Evolutionary conservation across 148 eudicot species (phyloP), one percentile per base, ranked within the genome.

Genomic region (Chenopodium berlandieri): DNA sequence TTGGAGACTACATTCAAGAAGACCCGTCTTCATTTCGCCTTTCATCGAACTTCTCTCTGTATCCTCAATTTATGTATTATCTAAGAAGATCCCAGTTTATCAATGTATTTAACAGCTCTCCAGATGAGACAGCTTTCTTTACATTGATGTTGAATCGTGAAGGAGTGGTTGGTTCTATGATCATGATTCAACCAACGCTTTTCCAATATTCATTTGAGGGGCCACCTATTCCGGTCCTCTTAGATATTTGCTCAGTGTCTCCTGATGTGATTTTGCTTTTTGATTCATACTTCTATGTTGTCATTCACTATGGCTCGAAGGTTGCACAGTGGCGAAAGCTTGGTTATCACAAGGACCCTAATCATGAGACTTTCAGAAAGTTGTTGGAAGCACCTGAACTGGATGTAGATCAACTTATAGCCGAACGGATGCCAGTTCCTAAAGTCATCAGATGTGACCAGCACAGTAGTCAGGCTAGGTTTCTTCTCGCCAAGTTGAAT

Each of bases 161-260:
- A 80, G 97, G 99, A 32, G 94, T 95, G 75, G 92, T 91, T 46
- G 91, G 91, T 84, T 90, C 97, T 82, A 88, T 93, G 62, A 88
- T 95, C 66, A 95, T 95, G 97, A 90, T 95, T 79, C 99, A 93
- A 84, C 99, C 99, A 13, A 94, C 99, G 3, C 98, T 95, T 73
- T 86, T 90, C 81, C 97, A 92, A 64, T 95, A 95, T 80, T 93
- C 99, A 78, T 93, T 95, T 69, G 97, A 93, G 48, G 97, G 97
- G 7, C 99, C 97, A 16, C 99, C 99, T 2, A 75, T 91, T 63
- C 97, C 99, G 9, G 99, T 92, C 65, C 91, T 95, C 73, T 82
- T 95, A 44, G 99, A 95, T 62, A 84, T 95, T 54, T 88, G 99
- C 86, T 95, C 99, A 8, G 72, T 95, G 62, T 94, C 90, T 22